phyloP scores from a whole-genome alignment of 2,329 filamentous ascomycete species.

The Verticillium dahliae region DNA sequence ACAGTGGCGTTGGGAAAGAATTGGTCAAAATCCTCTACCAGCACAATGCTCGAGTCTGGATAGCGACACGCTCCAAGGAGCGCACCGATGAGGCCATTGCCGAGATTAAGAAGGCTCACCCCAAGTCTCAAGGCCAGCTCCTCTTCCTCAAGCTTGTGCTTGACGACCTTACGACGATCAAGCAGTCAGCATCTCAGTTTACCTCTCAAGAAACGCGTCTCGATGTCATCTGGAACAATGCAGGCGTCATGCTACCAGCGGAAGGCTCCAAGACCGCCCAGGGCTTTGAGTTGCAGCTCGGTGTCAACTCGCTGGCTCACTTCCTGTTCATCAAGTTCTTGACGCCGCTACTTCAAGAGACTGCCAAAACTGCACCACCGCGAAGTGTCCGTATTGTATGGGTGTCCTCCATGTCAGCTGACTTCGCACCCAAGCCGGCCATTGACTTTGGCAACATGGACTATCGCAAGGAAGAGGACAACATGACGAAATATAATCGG shows the following conservation, averaged over 20 bases:
- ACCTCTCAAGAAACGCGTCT: conserved; percentile 18
- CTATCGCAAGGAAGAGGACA: conserved; percentile 15
- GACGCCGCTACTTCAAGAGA: conserved; percentile 16
- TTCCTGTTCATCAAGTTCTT: conserved; percentile 23
- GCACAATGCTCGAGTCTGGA: conserved; percentile 39
- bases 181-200: conserved; percentile 15
- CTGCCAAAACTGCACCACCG: conserved; percentile 15
- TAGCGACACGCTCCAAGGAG: conserved; percentile 30
- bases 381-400: conserved; percentile 19
- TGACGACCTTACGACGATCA: conserved; percentile 16
- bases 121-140: conserved; percentile 24
- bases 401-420: conserved; percentile 20
- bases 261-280: conserved; percentile 25
- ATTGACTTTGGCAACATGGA: conserved; percentile 22
- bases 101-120: conserved; percentile 8
- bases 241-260: conserved; percentile 29
- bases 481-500: conserved; percentile 17
- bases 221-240: conserved; percentile 33
- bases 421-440: conserved; percentile 14
- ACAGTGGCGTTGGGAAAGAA: conserved; percentile 32
- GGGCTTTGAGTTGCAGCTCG: conserved; percentile 23
- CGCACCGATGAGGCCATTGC: conserved; percentile 1
- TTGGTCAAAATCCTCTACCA: conserved; percentile 40
- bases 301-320: conserved; percentile 19
- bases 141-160: conserved; percentile 30